A percentile compares a stretch with the other conserved stretches of the same genome.
Conservation (phyloP, 2,329 filamentous ascomycete species). For the Alternaria angustiovoidea region DNA sequence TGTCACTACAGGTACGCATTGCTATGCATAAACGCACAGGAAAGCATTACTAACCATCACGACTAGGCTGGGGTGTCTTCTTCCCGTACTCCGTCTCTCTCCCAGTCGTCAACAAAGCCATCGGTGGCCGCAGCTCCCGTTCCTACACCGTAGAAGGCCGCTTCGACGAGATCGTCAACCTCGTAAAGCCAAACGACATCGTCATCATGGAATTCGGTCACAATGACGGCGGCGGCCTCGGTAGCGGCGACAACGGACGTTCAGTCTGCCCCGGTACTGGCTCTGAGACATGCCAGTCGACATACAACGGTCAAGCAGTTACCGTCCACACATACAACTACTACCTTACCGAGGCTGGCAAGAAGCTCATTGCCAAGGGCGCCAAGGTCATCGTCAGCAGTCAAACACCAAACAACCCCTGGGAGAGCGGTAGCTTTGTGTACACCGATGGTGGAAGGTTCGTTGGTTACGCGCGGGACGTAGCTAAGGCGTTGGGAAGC, state of each 20-base stretch:
- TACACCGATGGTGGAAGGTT: conserved; percentile 61
- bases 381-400: conserved; percentile 66
- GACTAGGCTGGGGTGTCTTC: conserved; percentile 69
- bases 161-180: conserved; percentile 65
- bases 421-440: conserved; percentile 63
- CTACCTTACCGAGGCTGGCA: conserved; percentile 67
- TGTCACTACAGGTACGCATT: conserved; percentile 50
- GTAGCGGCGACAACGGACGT: conserved; percentile 65
- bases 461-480: conserved; percentile 63
- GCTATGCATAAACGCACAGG: not conserved
- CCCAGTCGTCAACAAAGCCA: conserved; percentile 69
- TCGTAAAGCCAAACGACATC: conserved; percentile 66
- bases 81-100: conserved; percentile 62
- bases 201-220: conserved; percentile 77
- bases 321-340: conserved; percentile 68
- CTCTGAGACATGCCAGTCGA: conserved; percentile 62
- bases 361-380: conserved; percentile 63
- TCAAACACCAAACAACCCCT: conserved; percentile 70
- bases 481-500: conserved; percentile 55
- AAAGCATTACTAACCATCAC: not conserved
- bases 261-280: conserved; percentile 66
- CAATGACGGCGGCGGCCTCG: conserved; percentile 71
- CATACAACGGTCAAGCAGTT: conserved; percentile 61
- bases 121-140: conserved; percentile 71
- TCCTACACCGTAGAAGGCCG: conserved; percentile 72